Percentiles rank a stretch among this genome's conserved stretches.
Conservation (phyloP, 306 rosid genomes). For the Fragaria vesca region DNA sequence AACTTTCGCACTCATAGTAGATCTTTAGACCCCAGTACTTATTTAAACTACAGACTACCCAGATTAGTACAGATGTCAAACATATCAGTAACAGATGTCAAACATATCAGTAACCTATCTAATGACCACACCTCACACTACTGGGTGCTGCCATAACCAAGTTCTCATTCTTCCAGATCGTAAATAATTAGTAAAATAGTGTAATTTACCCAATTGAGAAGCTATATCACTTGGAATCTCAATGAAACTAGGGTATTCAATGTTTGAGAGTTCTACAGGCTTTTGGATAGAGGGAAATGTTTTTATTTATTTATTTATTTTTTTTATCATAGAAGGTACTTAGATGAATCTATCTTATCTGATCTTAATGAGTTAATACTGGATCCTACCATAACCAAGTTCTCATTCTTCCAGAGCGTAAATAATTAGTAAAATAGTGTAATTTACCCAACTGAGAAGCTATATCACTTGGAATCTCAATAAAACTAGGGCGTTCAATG, state of each 20-base stretch:
- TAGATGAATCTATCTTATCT: neutral
- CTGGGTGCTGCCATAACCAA: neutral
- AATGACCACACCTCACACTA: neutral
- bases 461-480: neutral
- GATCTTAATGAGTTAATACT: neutral
- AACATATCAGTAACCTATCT: neutral
- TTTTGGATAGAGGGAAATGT: neutral
- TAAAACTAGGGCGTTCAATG: neutral
- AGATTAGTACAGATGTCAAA: neutral
- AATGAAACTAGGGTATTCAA: neutral
- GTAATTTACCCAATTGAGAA: neutral
- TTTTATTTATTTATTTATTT: too few species aligned
- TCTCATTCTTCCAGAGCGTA: slow-evolving; percentile 4
- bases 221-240: neutral
- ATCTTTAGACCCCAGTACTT: too few species aligned
- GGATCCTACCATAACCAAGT: neutral
- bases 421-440: neutral
- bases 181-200: neutral
- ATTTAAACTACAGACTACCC: too few species aligned
- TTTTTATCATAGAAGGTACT: neutral
- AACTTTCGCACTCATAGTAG: too few species aligned
- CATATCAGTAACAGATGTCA: neutral
- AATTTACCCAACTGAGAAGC: neutral
- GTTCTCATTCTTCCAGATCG: slow-evolving; percentile 4
- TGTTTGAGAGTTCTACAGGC: neutral